Base-by-base conservation (phyloP, 495 filamentous ascomycete genomes). In the Penicillium canescens region DNA sequence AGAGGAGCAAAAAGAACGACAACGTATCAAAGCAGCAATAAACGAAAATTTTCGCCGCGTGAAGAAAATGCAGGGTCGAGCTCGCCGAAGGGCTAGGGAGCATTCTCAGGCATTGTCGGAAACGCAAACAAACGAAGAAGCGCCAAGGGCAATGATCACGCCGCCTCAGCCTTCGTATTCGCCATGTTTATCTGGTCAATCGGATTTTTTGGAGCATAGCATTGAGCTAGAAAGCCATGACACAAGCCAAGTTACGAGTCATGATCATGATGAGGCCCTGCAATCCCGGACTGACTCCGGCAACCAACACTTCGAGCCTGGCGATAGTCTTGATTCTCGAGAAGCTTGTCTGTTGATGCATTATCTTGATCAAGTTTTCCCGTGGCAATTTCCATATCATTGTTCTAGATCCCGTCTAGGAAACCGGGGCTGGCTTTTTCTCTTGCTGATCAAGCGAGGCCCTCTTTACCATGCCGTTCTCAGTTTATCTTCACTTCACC, bases 271-370 rank as follows among this genome's bases (percentile, higher is more conserved):
- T 20, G 14, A 41, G 4, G 10, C 37, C 28, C 18, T 13, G 33
- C 23, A 43, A 36, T 8, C 20, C 12, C 3, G 18, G 4, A 16
- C 4, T 9, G 24, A 33, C 6, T 10, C 38, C 5, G 34, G 39
- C 28, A 24, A 38, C 3, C 37, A 20, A 20, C 13, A 18, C 21
- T 20, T 23, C 11, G 39, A 41, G 23, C 16, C 24, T n/a, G 7
- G 21, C 11, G 38, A 9, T 13, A 34, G 12, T n/a, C 42, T 51
- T 34, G 48, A 51, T 37, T 33, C 33, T 12, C 52, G 55, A 24
- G 56, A 59, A 41, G 56, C 52, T 37, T 28, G 34, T 35, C 18
- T 59, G 7, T 55, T 59, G 12, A 59, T 59, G 51, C 56, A 59
- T 35, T 59, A 59, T 43, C 46, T 59, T 6, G 56, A 59, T 43